phyloP scores from a whole-genome alignment of 805 yeast species.

The Yarrowia deformans region DNA sequence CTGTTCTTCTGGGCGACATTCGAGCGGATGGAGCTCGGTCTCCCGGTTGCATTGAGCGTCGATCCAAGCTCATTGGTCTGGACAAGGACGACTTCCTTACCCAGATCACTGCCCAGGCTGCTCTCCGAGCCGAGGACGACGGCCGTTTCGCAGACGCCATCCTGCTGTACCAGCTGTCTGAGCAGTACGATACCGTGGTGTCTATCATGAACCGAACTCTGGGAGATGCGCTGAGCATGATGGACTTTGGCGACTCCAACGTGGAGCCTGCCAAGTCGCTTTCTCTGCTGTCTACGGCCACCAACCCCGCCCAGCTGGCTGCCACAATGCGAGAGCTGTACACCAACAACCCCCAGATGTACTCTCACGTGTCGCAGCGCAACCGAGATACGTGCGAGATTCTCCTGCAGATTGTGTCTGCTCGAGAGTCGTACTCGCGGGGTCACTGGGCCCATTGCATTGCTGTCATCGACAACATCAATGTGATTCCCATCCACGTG shows the following conservation, averaged over 20 bases:
- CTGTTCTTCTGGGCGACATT: slow-evolving; percentile 82
- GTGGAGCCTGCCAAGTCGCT: slow-evolving; percentile 61
- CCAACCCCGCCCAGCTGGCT: slow-evolving; percentile 52
- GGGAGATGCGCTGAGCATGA: slow-evolving; percentile 76
- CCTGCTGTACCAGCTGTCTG: slow-evolving; percentile 83
- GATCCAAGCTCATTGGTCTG: slow-evolving; percentile 69
- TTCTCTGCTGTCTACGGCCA: slow-evolving; percentile 48
- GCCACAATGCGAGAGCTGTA: slow-evolving; percentile 51
- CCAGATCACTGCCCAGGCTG: slow-evolving; percentile 83
- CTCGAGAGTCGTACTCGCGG: slow-evolving; percentile 65
- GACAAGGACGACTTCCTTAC: slow-evolving; percentile 67
- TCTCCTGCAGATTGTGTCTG: slow-evolving; percentile 69
- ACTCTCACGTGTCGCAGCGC: slow-evolving; percentile 60
- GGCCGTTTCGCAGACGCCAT: slow-evolving; percentile 88
- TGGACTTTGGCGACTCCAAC: slow-evolving; percentile 54
- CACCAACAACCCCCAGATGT: slow-evolving; percentile 65
- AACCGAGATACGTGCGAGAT: slow-evolving; percentile 70
- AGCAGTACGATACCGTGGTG: slow-evolving; percentile 84
- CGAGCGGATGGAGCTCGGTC: slow-evolving; percentile 75
- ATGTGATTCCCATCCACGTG: slow-evolving; percentile 67
- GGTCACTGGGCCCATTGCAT: slow-evolving; percentile 68
- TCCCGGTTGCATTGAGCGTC: slow-evolving; percentile 84
- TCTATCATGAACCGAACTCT: slow-evolving; percentile 73
- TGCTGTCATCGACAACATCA: slow-evolving; percentile 62
- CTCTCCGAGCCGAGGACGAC: slow-evolving; percentile 86